These are phyloP conservation scores for Xerocomellus intermedius DNA, from an alignment of 768 basidiomycete genomes.

Conservation along the genomic window DNA sequence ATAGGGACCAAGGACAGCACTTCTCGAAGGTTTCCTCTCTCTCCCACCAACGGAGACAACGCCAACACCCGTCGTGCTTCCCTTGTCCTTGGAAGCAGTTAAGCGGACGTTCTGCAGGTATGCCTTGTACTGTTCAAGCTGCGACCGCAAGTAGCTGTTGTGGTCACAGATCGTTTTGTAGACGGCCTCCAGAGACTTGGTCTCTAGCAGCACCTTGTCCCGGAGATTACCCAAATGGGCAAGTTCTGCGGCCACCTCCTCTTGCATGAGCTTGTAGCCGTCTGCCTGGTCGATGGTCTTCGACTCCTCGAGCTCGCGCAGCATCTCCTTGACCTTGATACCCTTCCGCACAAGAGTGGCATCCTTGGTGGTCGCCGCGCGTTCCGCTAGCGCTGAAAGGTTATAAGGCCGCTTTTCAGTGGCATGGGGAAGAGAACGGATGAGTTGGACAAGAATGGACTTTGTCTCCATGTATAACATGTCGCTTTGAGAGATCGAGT, in stretches of 20 bases:
- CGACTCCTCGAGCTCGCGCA: slow-evolving; percentile 90
- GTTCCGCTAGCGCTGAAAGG: slow-evolving; percentile 84
- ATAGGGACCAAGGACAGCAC: slow-evolving; percentile 89
- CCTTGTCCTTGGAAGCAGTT: slow-evolving; percentile 86
- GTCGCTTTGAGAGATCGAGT: slow-evolving; percentile 94
- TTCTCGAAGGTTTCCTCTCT: slow-evolving; percentile 90
- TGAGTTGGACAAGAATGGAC: slow-evolving; percentile 96
- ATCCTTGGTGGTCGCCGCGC: slow-evolving; percentile 96
- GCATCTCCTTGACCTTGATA: slow-evolving; percentile 99
- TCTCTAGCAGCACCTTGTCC: slow-evolving; percentile 93
- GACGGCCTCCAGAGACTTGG: slow-evolving; percentile 89
- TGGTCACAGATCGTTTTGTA: slow-evolving; percentile 99
- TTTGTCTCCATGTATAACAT: slow-evolving; percentile 99
- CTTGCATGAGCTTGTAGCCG: slow-evolving; percentile 93
- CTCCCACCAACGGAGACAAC: slow-evolving; percentile 96
- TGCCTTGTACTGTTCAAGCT: slow-evolving; percentile 99
- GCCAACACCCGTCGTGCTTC: slow-evolving; percentile 83
- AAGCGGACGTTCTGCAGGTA: slow-evolving; percentile 96
- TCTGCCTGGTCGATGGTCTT: slow-evolving; percentile 81
- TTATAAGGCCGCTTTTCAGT: slow-evolving; percentile 88
- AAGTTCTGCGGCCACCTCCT: slow-evolving; percentile 94
- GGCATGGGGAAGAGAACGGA: slow-evolving; percentile 88
- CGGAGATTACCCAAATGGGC: slow-evolving; percentile 94
- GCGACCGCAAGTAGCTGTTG: slow-evolving; percentile 93
- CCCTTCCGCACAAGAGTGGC: slow-evolving; percentile 93